phyloP scores from a whole-genome alignment of 805 yeast genomes.

The Cyberlindnera mrakii region DNA sequence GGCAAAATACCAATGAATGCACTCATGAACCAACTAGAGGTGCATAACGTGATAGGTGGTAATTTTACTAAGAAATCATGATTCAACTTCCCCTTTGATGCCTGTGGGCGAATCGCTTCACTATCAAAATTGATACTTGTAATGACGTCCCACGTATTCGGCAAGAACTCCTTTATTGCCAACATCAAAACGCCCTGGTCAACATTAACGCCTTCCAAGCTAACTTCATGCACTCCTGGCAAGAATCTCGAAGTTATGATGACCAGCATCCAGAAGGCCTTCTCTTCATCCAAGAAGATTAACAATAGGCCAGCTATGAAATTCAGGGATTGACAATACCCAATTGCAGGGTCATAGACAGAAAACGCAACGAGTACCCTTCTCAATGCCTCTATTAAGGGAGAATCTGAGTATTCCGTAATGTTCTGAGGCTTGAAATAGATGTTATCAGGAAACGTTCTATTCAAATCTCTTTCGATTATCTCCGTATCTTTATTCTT shows the following conservation, averaged over 20 bases:
- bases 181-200: constrained; percentile 93
- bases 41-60: constrained; percentile 89
- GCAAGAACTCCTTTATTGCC: constrained; percentile 77
- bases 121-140: constrained; percentile 32
- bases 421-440: constrained; percentile 51
- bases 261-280: constrained; percentile 92
- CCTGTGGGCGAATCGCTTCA: constrained; percentile 18
- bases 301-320: constrained; percentile 84
- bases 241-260: constrained; percentile 78
- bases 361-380: constrained; percentile 82
- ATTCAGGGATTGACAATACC: constrained; percentile 93
- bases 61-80: constrained; percentile 58
- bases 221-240: constrained; percentile 88
- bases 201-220: constrained; percentile 88
- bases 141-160: constrained; percentile 66
- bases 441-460: constrained; percentile 92
- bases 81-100: constrained; percentile 15
- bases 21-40: constrained; percentile 98
- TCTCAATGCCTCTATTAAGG: constrained; percentile 64
- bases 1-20: constrained; percentile 89
- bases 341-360: constrained; percentile 79
- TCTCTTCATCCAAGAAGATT: constrained; percentile 83
- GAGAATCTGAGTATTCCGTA: constrained; percentile 41
- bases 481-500: constrained; percentile 81
- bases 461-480: constrained; percentile 85